Evolutionary conservation across 2,329 filamentous ascomycete species (phyloP).

Genomic region (Keithomyces neogunnii): DNA sequence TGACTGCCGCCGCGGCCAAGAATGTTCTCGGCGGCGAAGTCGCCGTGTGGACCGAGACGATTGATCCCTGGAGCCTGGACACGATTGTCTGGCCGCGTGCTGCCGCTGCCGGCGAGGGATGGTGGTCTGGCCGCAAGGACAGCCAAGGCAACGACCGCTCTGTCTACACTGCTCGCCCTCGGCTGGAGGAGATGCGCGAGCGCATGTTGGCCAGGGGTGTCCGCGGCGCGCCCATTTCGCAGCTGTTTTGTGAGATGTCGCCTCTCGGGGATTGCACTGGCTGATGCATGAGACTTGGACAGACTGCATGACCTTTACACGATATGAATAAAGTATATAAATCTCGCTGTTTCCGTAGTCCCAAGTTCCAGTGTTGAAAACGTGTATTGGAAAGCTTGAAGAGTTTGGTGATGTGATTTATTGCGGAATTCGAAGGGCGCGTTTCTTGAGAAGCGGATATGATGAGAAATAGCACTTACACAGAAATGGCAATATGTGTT

Average conservation of each 20-base stretch:
- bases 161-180: slow-evolving; percentile 59
- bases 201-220: slow-evolving; percentile 63
- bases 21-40: slow-evolving; percentile 75
- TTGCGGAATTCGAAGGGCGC: too few relatives aligned
- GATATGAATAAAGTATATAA: too few relatives aligned
- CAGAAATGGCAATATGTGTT: too few relatives aligned
- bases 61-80: slow-evolving; percentile 68
- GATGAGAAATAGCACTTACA: too few relatives aligned
- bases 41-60: slow-evolving; percentile 75
- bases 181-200: slow-evolving; percentile 70
- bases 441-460: too few relatives aligned
- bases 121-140: slow-evolving; percentile 70
- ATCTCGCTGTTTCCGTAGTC: too few relatives aligned
- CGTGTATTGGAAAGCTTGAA: too few relatives aligned
- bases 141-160: slow-evolving; percentile 58
- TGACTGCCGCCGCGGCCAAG: slow-evolving; percentile 52
- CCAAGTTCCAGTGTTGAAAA: too few relatives aligned
- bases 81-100: slow-evolving; percentile 69
- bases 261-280: not conserved
- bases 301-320: too few relatives aligned
- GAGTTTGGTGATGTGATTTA: too few relatives aligned
- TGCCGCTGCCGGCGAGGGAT: slow-evolving; percentile 65
- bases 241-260: slow-evolving; percentile 61
- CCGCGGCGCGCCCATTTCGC: slow-evolving; percentile 54
- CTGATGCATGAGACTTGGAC: not conserved